Evolutionary conservation across 2,329 filamentous ascomycete species (phyloP).

Genomic region (Aspergillus niger): DNA sequence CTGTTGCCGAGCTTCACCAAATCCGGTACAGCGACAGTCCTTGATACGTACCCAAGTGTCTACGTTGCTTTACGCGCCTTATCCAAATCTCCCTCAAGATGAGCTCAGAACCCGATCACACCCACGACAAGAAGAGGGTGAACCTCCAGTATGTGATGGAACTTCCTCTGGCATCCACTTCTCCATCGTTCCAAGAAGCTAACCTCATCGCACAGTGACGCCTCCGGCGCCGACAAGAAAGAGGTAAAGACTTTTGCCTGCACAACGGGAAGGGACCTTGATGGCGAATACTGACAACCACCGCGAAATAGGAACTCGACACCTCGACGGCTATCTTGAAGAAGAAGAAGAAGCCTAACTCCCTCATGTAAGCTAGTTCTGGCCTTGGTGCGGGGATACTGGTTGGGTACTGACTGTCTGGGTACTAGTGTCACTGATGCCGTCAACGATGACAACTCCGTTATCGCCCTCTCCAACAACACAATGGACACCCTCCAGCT

Average conservation of each 20-base stretch:
- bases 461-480: slow-evolving; percentile 96
- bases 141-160: slow-evolving; percentile 69
- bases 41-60: slow-evolving; percentile 19
- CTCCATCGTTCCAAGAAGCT: slow-evolving; percentile 35
- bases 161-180: slow-evolving; percentile 2
- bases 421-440: slow-evolving; percentile 86
- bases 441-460: slow-evolving; percentile 99
- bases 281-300: slow-evolving; percentile 21
- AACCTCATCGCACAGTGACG: slow-evolving; percentile 64
- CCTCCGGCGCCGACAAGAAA: slow-evolving; percentile 84
- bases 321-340: slow-evolving; percentile 95
- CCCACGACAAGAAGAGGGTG: slow-evolving; percentile 75
- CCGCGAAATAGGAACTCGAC: slow-evolving; percentile 70
- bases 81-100: slow-evolving; percentile 55
- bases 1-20: slow-evolving; percentile 21
- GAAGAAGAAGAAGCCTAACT: slow-evolving; percentile 99
- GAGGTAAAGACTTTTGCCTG: slow-evolving; percentile 56
- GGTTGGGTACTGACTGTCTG: slow-evolving; percentile 25
- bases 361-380: slow-evolving; percentile 73
- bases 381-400: slow-evolving; percentile 5
- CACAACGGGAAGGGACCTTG: slow-evolving; percentile 41
- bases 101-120: slow-evolving; percentile 66
- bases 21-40: slow-evolving; percentile 21
- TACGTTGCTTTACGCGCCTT: slow-evolving; percentile 32
- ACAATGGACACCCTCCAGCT: slow-evolving; percentile 98